Conservation (phyloP, 768 basidiomycete species). For the Cystobasidium onofrii region DNA sequence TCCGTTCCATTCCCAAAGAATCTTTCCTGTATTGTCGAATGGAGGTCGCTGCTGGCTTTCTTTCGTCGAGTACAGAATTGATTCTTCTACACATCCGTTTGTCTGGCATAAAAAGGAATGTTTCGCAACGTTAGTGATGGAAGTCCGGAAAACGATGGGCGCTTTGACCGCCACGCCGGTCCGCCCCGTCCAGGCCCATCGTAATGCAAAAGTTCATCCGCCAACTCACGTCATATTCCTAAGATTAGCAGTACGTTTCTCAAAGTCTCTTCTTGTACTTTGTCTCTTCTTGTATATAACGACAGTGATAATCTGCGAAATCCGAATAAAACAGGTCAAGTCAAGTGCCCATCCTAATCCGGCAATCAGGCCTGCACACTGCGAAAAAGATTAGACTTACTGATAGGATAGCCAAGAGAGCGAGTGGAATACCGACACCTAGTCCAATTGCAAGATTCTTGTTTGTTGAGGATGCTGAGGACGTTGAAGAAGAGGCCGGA, state of each 20-base stretch:
- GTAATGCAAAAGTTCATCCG: neutral
- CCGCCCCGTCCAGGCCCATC: too few species aligned
- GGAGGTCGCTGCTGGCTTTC: too few species aligned
- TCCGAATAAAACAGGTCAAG: neutral
- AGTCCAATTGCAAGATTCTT: conserved; percentile 18
- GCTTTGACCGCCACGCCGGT: neutral
- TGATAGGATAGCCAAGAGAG: neutral
- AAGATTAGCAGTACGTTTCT: conserved; percentile 8
- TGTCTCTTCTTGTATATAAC: conserved; percentile 18
- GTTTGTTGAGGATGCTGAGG: neutral
- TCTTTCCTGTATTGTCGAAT: too few species aligned
- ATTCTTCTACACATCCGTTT: too few species aligned
- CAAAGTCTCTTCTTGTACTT: neutral
- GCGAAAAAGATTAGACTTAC: too few species aligned
- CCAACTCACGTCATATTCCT: neutral
- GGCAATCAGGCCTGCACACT: too few species aligned
- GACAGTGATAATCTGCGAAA: neutral
- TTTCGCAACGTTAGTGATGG: too few species aligned
- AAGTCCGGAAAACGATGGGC: too few species aligned
- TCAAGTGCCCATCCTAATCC: neutral
- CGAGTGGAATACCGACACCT: neutral
- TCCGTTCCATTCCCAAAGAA: too few species aligned
- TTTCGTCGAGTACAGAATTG: too few species aligned
- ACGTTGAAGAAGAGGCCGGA: neutral
- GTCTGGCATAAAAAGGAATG: too few species aligned